Evolutionary conservation across 2,329 filamentous ascomycete species (phyloP).

Genomic region (Sporothrix curviconia): DNA sequence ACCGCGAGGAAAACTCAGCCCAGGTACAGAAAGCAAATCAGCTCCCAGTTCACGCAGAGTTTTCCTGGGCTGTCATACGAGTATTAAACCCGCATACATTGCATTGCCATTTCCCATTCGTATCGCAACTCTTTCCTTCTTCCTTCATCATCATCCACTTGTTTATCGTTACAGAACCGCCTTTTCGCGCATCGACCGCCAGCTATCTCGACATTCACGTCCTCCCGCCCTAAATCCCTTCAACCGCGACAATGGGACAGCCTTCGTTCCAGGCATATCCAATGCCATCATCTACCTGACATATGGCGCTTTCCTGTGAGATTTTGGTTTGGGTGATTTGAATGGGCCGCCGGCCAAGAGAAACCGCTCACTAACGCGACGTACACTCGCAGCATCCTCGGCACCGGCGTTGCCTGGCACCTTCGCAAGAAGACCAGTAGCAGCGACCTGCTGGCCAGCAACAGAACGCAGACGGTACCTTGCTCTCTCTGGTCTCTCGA

Average conservation of each 20-base stretch:
- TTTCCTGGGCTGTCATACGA: neutral
- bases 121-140: neutral
- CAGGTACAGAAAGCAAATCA: neutral
- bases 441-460: slow-evolving; percentile 65
- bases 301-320: slow-evolving; percentile 69
- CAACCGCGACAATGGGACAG: slow-evolving; percentile 54
- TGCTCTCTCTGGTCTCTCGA: neutral
- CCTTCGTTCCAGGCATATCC: slow-evolving; percentile 68
- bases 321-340: no score
- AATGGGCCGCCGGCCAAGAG: no score
- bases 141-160: neutral
- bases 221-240: no score
- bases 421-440: slow-evolving; percentile 58
- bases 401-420: slow-evolving; percentile 51
- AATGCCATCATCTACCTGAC: slow-evolving; percentile 79
- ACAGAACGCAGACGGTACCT: slow-evolving; percentile 74
- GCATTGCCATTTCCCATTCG: neutral
- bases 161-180: neutral
- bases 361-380: slow-evolving; percentile 8
- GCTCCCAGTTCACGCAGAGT: neutral
- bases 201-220: neutral
- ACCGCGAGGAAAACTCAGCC: neutral
- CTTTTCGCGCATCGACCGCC: neutral
- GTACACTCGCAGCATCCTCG: slow-evolving; percentile 49
- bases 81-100: slow-evolving; percentile 1